Evolutionary conservation across 352 stramenopile species (phyloP), one percentile per base, ranked within the genome.

Genomic region (Phytophthora ohioensis): DNA sequence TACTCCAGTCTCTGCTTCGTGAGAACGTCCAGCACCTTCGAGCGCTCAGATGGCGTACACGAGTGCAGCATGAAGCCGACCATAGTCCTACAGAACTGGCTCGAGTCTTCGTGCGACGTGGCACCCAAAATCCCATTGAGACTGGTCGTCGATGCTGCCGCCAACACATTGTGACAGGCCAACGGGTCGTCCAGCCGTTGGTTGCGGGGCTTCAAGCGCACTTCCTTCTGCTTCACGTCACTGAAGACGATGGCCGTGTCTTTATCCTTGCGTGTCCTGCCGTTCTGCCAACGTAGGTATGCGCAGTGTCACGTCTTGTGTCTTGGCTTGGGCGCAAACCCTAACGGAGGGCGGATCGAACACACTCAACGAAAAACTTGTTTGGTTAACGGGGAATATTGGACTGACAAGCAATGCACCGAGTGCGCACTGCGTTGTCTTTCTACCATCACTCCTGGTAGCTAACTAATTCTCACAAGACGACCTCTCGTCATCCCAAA

Each of bases 1-100:
- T 95, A 86, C 17, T 76, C 63, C 6, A 95, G 67, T 21, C 88
- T 72, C 61, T 88, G 57, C 42, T 77, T 80, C 4, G 85, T 90
- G 39, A 95, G 77, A 13, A 95, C 82, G 49, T 95, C 83, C 43
- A 95, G 74, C 39, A 95, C 82, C 48, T 84, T 87, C 10, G 80
- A 71, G n/a, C n/a, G n/a, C n/a, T n/a, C n/a, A n/a, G n/a, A n/a
- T n/a, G n/a, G n/a, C n/a, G n/a, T n/a, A n/a, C n/a, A n/a, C 35
- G 85, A 84, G 39, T 93, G 83, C 51, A 95, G 76, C 86, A 95
- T 94, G 64, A 95, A 95, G 54, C 85, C 84, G 7, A 88, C 91
- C 88, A 95, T 94, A 15, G 84, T 94, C 57, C 79, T 88, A 69
- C 83, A 88, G 47, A 91, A 94, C 64, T 92, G 72, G 51, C 79